phyloP scores from a whole-genome alignment of 1,284 basidiomycete genomes.

The Fomes fomentarius region DNA sequence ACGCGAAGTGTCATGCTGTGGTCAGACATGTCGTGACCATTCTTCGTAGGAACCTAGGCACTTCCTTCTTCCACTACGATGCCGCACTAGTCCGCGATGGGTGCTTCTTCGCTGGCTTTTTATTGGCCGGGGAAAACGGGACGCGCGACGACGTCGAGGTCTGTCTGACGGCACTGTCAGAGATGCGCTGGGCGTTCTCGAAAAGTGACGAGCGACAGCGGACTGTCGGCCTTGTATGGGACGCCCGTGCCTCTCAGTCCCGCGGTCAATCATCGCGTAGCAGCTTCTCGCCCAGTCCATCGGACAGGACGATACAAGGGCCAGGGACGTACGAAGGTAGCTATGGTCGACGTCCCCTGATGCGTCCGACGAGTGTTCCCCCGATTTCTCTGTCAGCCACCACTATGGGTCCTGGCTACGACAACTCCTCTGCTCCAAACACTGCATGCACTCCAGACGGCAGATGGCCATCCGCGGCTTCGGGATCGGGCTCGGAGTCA shows the following conservation, averaged over 20 bases:
- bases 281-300: conserved; percentile 27
- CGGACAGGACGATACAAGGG: conserved; percentile 23
- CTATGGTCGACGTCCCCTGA: conserved; percentile 29
- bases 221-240: conserved; percentile 64
- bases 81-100: conserved; percentile 80
- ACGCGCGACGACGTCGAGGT: conserved; percentile 70
- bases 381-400: conserved; percentile 30
- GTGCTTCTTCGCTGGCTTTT: conserved; percentile 77
- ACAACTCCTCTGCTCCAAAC: conserved; percentile 34
- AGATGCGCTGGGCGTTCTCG: conserved; percentile 82
- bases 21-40: conserved; percentile 59
- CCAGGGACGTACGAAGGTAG: conserved; percentile 23
- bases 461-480: conserved; percentile 34
- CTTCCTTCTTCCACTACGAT: conserved; percentile 78
- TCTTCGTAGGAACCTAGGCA: conserved; percentile 59
- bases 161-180: conserved; percentile 72
- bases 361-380: conserved; percentile 37
- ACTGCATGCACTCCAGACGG: conserved; percentile 39
- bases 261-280: conserved; percentile 22
- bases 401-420: conserved; percentile 22
- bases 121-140: conserved; percentile 62
- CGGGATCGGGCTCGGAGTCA: conserved; percentile 31
- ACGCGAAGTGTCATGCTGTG: conserved; percentile 55
- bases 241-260: conserved; percentile 27
- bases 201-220: conserved; percentile 73